These are phyloP conservation scores for Medicago lupulina DNA, from an alignment of 306 rosid species.

Conservation along the genomic window DNA sequence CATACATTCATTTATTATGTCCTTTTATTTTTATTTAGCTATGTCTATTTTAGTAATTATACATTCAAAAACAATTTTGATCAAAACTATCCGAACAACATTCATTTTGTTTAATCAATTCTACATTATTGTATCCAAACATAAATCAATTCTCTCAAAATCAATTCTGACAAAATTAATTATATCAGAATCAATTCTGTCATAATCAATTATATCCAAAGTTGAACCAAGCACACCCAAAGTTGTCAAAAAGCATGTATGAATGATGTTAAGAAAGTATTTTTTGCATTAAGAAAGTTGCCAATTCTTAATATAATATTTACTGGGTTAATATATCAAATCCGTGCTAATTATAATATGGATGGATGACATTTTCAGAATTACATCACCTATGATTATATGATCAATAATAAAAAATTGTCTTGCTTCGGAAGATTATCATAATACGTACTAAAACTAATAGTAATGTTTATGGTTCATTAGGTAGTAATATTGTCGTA, in stretches of 20 bases:
- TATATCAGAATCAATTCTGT: too few relatives aligned
- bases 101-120: too few relatives aligned
- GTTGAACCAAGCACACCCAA: too few relatives aligned
- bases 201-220: too few relatives aligned
- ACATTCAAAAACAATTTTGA: too few relatives aligned
- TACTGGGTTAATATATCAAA: conserved; percentile 1
- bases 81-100: too few relatives aligned
- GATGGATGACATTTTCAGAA: not conserved
- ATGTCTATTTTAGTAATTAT: too few relatives aligned
- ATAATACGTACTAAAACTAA: conserved; percentile 25
- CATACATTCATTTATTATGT: too few relatives aligned
- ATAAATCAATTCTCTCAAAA: too few relatives aligned
- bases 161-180: too few relatives aligned
- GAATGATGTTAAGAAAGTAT: not conserved
- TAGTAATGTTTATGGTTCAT: not conserved
- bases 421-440: conserved; percentile 37
- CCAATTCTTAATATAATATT: not conserved
- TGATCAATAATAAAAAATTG: conserved; percentile 16
- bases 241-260: not conserved
- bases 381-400: conserved; percentile 26
- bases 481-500: conserved; percentile 8
- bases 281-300: not conserved
- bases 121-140: too few relatives aligned
- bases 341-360: not conserved
- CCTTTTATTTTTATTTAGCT: too few relatives aligned